Evolutionary conservation across 345 rosid genomes (phyloP), one percentile per base, ranked within the genome.

Genomic region (Hibiscus syriacus): DNA sequence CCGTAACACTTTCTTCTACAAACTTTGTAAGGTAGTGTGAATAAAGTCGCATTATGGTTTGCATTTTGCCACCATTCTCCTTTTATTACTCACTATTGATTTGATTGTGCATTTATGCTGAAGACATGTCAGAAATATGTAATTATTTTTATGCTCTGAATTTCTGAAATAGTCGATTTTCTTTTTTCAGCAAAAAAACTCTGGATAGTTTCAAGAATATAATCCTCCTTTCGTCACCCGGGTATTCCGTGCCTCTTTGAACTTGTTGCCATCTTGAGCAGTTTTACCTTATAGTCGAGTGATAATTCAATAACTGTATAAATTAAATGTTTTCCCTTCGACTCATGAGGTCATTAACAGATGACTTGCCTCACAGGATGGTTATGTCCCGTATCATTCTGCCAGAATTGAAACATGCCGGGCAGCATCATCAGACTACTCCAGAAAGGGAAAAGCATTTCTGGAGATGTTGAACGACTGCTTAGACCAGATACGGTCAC

Each of bases 351-450:
- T 3, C 6, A 27, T n/a, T 64, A 13, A 43, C 26, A 65, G 16
- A 49, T n/a, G 23, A 25, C 55, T 8, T 67, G 7, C 39, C 56
- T 76, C 41, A 48, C 82, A 94, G 99, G 99, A 94, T 73, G 97
- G 97, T 30, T 94, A 94, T 80, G 92, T 94, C 77, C 99, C 99
- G 3, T 89, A 94, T 77, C 97, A 94, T 78, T 94, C 99, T 3
- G 96, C 99, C 0, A 74, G 97, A 80, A 86, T 94, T 11, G 96
- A 94, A 74, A 72, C 85, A 54, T 89, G 96, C 77, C 89, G 80
- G 49, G 86, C 92, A 66, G 92, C 97, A 45, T 83, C 96, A 20
- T 52, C 74, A 41, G 99, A 94, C 83, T 64, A 77, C 82, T 85
- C 99, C 34, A 94, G 84, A 72, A 91, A 76, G 82, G 90, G 95